phyloP scores from a whole-genome alignment of 495 filamentous ascomycete genomes.

The Podospora conica region DNA sequence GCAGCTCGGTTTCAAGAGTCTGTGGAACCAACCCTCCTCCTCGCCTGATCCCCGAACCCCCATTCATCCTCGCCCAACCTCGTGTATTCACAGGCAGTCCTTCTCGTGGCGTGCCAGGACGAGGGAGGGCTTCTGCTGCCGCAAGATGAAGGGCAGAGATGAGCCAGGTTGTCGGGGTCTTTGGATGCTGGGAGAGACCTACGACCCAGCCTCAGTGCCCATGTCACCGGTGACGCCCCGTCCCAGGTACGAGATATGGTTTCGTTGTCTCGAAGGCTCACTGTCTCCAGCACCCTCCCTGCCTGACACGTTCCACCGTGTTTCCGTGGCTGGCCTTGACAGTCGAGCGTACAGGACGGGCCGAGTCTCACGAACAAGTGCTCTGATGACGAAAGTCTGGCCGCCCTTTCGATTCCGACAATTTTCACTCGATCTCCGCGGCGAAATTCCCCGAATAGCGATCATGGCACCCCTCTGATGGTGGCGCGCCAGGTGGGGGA shows the following conservation, averaged over 20 bases:
- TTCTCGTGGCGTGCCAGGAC: neutral
- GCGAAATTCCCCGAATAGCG: neutral
- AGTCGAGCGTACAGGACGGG: neutral
- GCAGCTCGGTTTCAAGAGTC: neutral
- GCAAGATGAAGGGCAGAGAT: neutral
- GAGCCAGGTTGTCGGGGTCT: neutral
- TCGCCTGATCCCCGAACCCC: neutral
- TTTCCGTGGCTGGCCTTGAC: constrained; percentile 15
- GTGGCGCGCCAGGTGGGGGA: neutral
- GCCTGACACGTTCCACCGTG: constrained; percentile 21
- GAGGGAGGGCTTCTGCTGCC: neutral
- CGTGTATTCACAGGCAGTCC: neutral
- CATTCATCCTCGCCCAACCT: neutral
- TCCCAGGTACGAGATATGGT: neutral
- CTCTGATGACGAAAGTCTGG: constrained; percentile 2
- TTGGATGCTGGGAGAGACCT: neutral
- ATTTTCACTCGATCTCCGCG: neutral
- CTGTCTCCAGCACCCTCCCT: neutral
- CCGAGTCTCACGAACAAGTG: neutral
- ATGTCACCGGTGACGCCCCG: neutral
- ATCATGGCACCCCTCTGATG: neutral
- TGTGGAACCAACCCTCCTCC: neutral
- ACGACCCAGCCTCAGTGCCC: neutral
- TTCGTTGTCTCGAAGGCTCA: constrained; percentile 3
- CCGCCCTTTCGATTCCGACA: neutral